Evolutionary conservation across 306 rosid genomes (phyloP).

Genomic region (Citrullus mucosospermus): DNA sequence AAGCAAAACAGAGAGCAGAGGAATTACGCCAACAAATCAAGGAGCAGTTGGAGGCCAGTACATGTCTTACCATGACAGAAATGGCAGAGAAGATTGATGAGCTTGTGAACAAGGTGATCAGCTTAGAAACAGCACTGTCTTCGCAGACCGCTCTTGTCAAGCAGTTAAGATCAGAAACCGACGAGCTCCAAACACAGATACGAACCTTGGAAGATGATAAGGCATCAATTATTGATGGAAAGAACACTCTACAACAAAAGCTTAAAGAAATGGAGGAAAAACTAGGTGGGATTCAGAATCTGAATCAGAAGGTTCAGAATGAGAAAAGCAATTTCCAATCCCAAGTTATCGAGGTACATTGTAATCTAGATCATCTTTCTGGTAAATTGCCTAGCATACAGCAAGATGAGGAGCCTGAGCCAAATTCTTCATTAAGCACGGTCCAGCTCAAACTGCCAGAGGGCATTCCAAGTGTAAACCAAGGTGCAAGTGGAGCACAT

Average conservation of each 20-base stretch:
- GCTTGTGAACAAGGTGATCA: conserved; percentile 66
- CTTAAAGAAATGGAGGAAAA: conserved; percentile 56
- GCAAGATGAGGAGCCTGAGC: conserved; percentile 33
- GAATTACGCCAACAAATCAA: conserved; percentile 31
- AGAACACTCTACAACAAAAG: conserved; percentile 29
- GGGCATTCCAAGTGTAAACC: conserved; percentile 10
- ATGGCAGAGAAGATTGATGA: conserved; percentile 81
- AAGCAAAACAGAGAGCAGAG: conserved; percentile 35
- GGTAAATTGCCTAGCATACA: conserved; percentile 33
- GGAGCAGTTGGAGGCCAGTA: conserved; percentile 37
- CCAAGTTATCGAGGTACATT: conserved; percentile 41
- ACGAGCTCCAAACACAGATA: conserved; percentile 56
- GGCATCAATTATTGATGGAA: conserved; percentile 32
- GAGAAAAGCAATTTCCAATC: conserved; percentile 47
- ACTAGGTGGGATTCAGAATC: conserved; percentile 35
- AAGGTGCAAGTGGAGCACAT: not conserved
- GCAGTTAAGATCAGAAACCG: conserved; percentile 49
- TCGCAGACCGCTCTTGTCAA: conserved; percentile 61
- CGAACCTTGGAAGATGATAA: conserved; percentile 53
- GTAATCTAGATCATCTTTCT: conserved; percentile 45
- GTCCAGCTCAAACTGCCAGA: conserved; percentile 15
- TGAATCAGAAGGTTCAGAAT: conserved; percentile 33
- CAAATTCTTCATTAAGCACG: not conserved
- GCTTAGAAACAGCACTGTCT: conserved; percentile 64
- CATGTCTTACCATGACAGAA: conserved; percentile 48